phyloP scores from a whole-genome alignment of 371 early-diverging fungal species.

The Zychaea mexicana region DNA sequence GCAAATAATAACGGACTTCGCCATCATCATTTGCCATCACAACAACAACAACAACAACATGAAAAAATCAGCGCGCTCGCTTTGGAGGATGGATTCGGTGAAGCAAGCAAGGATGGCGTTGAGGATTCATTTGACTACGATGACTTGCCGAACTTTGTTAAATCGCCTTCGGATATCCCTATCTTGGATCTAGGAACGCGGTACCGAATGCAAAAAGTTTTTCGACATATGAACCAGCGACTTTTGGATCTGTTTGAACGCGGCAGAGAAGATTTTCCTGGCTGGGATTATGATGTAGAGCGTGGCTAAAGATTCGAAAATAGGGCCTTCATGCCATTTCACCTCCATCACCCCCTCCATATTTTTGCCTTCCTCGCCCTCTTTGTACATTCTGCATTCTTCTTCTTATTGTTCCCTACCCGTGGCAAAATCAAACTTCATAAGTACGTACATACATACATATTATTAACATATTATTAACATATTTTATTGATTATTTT shows the following conservation, averaged over 20 bases:
- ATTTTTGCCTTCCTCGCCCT: not conserved
- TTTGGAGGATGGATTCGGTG: conserved; percentile 6
- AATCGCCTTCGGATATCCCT: not conserved
- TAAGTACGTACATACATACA: too few relatives aligned
- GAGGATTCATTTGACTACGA: conserved; percentile 6
- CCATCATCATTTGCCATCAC: not conserved
- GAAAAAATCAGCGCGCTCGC: conserved; percentile 13
- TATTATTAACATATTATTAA: too few relatives aligned
- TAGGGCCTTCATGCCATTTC: too few relatives aligned
- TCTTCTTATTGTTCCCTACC: too few relatives aligned
- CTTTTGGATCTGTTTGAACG: conserved; percentile 50
- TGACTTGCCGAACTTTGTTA: not conserved
- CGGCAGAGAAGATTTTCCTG: conserved; percentile 36
- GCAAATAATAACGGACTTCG: not conserved
- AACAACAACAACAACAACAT: not conserved
- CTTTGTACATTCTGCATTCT: conserved; percentile 5
- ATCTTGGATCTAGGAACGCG: conserved; percentile 39
- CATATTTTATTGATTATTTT: not conserved
- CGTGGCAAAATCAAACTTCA: too few relatives aligned
- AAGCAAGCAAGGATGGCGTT: not conserved
- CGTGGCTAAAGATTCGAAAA: conserved; percentile 37
- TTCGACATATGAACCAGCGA: conserved; percentile 46
- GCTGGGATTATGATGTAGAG: conserved; percentile 60
- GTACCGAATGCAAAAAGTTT: conserved; percentile 54
- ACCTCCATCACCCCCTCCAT: too few relatives aligned